Base-by-base conservation (phyloP, 2,329 filamentous ascomycete genomes). In the Metarhizium album region DNA sequence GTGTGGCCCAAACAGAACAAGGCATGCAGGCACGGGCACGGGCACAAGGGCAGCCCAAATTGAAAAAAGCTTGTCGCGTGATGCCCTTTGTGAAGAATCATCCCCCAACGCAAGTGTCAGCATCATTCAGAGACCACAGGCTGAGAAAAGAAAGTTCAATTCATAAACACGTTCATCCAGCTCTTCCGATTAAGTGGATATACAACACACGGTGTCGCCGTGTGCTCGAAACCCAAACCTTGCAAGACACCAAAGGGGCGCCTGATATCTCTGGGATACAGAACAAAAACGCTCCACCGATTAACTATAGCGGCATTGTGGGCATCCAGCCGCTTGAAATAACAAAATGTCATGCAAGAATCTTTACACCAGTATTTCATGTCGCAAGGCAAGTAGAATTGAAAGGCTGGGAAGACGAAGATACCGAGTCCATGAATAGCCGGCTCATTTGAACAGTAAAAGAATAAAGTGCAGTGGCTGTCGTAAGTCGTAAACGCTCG, bases 181-280 rank as follows among this genome's bases (percentile, higher is more conserved):
- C 27, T 13, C 16, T 35, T 13, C 11, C 11, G n/a, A 16, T 40
- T 20, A 9, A 40, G 11, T 40, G 20, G 16, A 18, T 18, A 40
- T 20, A 43, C 6, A 43, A 43, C 22, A 27, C 22, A 24, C 24
- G 20, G 40, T 43, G 20, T 22, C 23, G 11, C 40, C 20, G 9
- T 43, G 40, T 24, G 20, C 40, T 43, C 16, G 40, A 22, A 24
- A 23, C 20, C 40, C 11, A 24, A 13, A 13, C 14, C 35, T 16
- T 38, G 35, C 5, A 24, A 43, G 5, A 42, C 16, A 42, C 18
- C 40, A 33, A 33, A 24, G 13, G n/a, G 18, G 37, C 47, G 20
- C 47, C 47, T 49, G 29, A 45, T 31, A 45, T 37, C 47, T 49
- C 27, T n/a, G 13, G 27, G 27, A 24, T 49, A 45, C 40, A 49